These are phyloP conservation scores for Magnusiomyces suaveolens DNA, from an alignment of 1,139 yeast genomes.

Conservation along the genomic window DNA sequence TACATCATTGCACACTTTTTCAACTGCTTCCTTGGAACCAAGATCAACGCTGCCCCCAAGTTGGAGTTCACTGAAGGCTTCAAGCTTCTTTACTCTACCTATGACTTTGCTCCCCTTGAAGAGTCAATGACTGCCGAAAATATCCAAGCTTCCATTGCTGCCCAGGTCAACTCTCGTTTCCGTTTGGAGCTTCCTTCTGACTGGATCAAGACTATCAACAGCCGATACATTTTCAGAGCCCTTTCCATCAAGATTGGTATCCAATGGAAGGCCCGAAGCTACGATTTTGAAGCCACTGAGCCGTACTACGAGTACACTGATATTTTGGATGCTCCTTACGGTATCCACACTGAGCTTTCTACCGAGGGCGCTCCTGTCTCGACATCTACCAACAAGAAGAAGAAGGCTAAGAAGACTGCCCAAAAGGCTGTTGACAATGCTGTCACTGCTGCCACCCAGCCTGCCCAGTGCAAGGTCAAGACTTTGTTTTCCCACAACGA, in stretches of 20 bases:
- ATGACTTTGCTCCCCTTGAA: neutral
- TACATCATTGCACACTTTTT: slow-evolving; percentile 59
- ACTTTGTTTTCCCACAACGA: slow-evolving; percentile 39
- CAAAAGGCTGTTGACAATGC: slow-evolving; percentile 1
- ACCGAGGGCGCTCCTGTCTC: slow-evolving; percentile 24
- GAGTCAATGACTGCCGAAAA: slow-evolving; percentile 36
- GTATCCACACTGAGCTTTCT: slow-evolving; percentile 31
- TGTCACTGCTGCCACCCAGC: slow-evolving; percentile 25
- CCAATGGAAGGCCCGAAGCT: slow-evolving; percentile 60
- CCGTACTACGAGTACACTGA: slow-evolving; percentile 17
- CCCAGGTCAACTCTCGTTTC: slow-evolving; percentile 46
- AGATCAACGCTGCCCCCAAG: slow-evolving; percentile 4
- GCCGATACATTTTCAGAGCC: slow-evolving; percentile 50
- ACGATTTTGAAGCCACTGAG: slow-evolving; percentile 32
- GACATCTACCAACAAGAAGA: slow-evolving; percentile 26
- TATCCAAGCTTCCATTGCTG: slow-evolving; percentile 38
- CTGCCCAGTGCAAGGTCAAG: slow-evolving; percentile 20
- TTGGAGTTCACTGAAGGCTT: slow-evolving; percentile 2
- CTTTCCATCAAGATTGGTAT: slow-evolving; percentile 74
- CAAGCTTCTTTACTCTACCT: neutral
- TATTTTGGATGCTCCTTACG: slow-evolving; percentile 22
- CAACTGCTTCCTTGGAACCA: slow-evolving; percentile 47
- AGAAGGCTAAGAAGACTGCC: slow-evolving; percentile 36
- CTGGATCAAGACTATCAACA: slow-evolving; percentile 35
- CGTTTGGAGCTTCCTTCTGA: slow-evolving; percentile 44